Conservation (phyloP, 441 rosid genomes). For the Manihot esculenta region DNA sequence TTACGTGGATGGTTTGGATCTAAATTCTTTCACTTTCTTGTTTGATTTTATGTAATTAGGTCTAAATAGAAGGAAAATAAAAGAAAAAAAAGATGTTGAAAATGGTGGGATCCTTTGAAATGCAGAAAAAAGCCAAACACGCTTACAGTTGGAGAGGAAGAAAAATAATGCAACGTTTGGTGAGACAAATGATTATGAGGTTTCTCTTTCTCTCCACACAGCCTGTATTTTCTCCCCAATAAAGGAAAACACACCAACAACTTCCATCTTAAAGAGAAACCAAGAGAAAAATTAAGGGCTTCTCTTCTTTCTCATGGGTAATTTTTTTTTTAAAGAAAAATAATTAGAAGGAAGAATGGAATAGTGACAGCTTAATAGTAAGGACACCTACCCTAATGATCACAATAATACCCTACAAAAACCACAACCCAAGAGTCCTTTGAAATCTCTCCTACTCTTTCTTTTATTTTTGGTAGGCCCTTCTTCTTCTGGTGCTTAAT, state of each 20-base stretch:
- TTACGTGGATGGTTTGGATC: too few species aligned
- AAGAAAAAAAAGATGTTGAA: too few species aligned
- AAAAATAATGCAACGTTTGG: constrained; percentile 36
- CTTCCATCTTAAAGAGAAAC: constrained; percentile 4
- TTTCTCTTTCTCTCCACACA: too few species aligned
- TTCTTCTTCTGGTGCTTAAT: constrained; percentile 12
- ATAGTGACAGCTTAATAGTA: constrained; percentile 9
- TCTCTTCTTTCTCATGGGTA: too few species aligned
- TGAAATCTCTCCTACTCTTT: constrained; percentile 10
- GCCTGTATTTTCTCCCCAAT: constrained; percentile 15
- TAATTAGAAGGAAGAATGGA: too few species aligned
- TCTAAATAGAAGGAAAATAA: too few species aligned
- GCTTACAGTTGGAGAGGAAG: constrained; percentile 40
- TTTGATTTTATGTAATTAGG: too few species aligned
- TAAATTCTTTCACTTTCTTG: too few species aligned
- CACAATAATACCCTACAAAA: constrained; percentile 22
- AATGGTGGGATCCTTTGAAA: constrained; percentile 8
- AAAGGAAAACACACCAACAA: constrained; percentile 15
- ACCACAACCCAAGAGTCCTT: constrained; percentile 18
- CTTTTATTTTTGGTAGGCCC: constrained; percentile 1
- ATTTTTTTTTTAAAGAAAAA: too few species aligned
- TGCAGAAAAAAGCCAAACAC: constrained; percentile 25
- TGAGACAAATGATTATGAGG: constrained; percentile 36
- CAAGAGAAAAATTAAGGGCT: too few species aligned
- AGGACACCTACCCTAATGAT: constrained; percentile 43